phyloP scores from a whole-genome alignment of 371 early-diverging fungal species.

The Mortierella sp. region DNA sequence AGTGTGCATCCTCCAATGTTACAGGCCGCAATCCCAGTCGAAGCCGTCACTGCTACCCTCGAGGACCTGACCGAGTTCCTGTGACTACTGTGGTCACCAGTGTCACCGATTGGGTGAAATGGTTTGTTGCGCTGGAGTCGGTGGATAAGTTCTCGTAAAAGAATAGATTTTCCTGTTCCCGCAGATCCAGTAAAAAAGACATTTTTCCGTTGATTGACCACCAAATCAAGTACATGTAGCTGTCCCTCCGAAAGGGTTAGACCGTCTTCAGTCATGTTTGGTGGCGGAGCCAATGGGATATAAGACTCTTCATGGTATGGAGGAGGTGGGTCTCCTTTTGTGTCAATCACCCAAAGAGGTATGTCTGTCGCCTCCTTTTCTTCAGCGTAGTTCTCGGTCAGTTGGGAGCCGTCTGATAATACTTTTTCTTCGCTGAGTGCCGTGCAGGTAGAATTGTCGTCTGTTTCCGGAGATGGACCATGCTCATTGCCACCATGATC shows the following conservation, averaged over 20 bases:
- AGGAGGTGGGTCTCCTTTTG: no score
- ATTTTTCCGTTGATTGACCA: constrained; percentile 56
- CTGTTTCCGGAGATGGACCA: no score
- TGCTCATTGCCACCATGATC: no score
- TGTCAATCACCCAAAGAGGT: no score
- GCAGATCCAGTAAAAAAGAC: constrained; percentile 68
- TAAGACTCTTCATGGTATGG: no score
- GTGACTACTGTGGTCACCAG: constrained; percentile 12
- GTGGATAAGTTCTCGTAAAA: constrained; percentile 54
- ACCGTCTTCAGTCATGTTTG: constrained; percentile 8
- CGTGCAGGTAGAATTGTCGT: no score
- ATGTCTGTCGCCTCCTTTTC: no score
- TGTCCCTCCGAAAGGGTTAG: constrained; percentile 65
- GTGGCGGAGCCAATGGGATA: no score
- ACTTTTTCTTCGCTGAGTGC: no score
- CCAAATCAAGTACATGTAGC: constrained; percentile 59
- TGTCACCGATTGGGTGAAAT: no score
- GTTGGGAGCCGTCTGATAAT: no score
- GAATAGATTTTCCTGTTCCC: constrained; percentile 53
- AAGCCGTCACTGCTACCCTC: constrained; percentile 41
- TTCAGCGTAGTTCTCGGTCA: no score
- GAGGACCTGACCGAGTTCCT: constrained; percentile 26
- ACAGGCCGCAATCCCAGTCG: constrained; percentile 56
- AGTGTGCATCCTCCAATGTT: constrained; percentile 68
- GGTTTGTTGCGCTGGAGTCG: constrained; percentile 8